Evolutionary conservation across 1,284 basidiomycete species (phyloP), one percentile per base, ranked within the genome.

Genomic region (Boletus mariae): DNA sequence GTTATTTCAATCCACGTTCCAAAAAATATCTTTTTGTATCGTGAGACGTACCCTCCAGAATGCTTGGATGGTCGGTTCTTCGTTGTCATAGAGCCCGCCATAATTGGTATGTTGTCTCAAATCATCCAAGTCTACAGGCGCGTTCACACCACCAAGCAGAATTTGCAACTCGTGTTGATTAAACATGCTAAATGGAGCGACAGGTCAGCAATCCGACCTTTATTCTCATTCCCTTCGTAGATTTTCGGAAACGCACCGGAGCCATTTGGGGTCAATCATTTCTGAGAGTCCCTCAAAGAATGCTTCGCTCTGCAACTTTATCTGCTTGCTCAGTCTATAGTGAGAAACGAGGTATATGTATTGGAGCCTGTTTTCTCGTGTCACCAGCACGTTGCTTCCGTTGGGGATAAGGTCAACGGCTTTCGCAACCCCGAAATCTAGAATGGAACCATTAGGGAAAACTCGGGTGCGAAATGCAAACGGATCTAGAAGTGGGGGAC

Each of bases 321-420:
- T 96, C 72, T 98, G 95, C 61, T 81, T 84, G 66, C 85, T 94
- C 26, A 99, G 79, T 47, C 87, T 88, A 70, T 95, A 94, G 70
- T 94, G 87, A 52, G 92, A 91, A 25, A 98, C 83, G 13, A 93
- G 80, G 63, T 92, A 88, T 60, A 99, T 98, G 70, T 98, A 94
- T 66, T 88, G 85, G 52, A 97, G 79, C 42, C 92, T 74, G 65
- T 99, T 99, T 61, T 94, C 90, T 45, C 83, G 82, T 11, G 95
- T 97, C 17, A 99, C 94, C 0, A 92, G 76, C 23, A 93, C 80
- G 61, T 94, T 89, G 61, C 84, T 84, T 0, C 96, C 96, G 54
- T 90, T 82, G 0, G 84, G 88, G 5, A 96, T 79, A 10, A 99
- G 83, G 62, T 98, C 90, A 37, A 93, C 73, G 1, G 85, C 83